These are phyloP conservation scores for Secale cereale DNA, from an alignment of 176 grass and related monocot species.

Conservation along the genomic window DNA sequence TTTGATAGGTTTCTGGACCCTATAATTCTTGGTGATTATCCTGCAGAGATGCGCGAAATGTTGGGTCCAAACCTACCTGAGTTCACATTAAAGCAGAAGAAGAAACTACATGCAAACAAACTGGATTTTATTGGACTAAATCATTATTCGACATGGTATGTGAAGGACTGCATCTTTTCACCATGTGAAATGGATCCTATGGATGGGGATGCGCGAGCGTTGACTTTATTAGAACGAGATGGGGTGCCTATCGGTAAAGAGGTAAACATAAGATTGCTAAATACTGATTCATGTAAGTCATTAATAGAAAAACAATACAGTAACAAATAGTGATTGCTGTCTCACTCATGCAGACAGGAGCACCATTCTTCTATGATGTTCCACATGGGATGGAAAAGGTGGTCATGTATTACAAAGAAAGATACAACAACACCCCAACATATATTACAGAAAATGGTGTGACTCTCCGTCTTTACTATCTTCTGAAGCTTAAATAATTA, in stretches of 20 bases:
- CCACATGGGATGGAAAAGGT: slow-evolving; percentile 58
- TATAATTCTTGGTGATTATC: slow-evolving; percentile 57
- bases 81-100: slow-evolving; percentile 50
- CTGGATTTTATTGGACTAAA: slow-evolving; percentile 73
- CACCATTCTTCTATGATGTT: slow-evolving; percentile 17
- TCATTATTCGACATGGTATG: slow-evolving; percentile 50
- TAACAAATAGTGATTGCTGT: background rate
- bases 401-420: slow-evolving; percentile 60
- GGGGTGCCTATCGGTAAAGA: slow-evolving; percentile 35
- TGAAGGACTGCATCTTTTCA: slow-evolving; percentile 62
- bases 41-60: slow-evolving; percentile 42
- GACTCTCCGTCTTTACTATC: background rate
- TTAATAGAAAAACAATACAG: background rate
- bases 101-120: slow-evolving; percentile 38
- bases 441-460: slow-evolving; percentile 83
- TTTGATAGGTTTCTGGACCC: slow-evolving; percentile 52
- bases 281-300: background rate
- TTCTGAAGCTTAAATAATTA: background rate
- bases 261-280: slow-evolving; percentile 26
- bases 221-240: slow-evolving; percentile 25
- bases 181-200: slow-evolving; percentile 26
- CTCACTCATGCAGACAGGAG: slow-evolving; percentile 49
- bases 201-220: slow-evolving; percentile 36
- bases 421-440: slow-evolving; percentile 64
- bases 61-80: slow-evolving; percentile 37